A percentile compares a stretch with the other conserved stretches of the same genome.
phyloP scores from a whole-genome alignment of 352 stramenopile species.

The Globisporangium iwayamae region DNA sequence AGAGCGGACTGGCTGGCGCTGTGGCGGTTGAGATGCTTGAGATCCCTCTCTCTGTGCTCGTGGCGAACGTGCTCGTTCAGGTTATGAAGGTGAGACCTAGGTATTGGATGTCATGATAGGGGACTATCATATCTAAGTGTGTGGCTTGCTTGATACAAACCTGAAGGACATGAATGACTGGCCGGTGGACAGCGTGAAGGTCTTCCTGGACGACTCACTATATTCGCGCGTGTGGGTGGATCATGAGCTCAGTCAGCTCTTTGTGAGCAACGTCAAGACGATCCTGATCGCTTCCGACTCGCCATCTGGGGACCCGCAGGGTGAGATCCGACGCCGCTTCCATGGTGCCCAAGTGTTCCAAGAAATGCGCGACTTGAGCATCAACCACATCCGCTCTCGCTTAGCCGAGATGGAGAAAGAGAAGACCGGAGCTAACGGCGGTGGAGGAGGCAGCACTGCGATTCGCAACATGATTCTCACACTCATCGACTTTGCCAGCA shows the following conservation, averaged over 20 bases:
- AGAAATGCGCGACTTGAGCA: slow-evolving; percentile 59
- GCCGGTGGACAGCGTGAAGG: slow-evolving; percentile 82
- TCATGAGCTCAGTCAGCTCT: slow-evolving; percentile 71
- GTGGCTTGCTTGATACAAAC: background rate
- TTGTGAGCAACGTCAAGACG: slow-evolving; percentile 80
- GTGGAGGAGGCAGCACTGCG: slow-evolving; percentile 40
- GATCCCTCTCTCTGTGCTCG: slow-evolving; percentile 64
- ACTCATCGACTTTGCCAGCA: slow-evolving; percentile 56
- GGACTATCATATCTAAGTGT: background rate
- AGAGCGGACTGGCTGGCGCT: slow-evolving; percentile 13
- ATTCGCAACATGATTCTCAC: slow-evolving; percentile 77
- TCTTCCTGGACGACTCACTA: slow-evolving; percentile 84
- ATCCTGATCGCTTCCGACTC: slow-evolving; percentile 31
- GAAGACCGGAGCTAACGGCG: slow-evolving; percentile 19
- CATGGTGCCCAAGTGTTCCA: slow-evolving; percentile 35
- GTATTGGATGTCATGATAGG: background rate
- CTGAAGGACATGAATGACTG: slow-evolving; percentile 44
- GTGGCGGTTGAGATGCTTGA: slow-evolving; percentile 33
- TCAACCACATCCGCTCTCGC: slow-evolving; percentile 65
- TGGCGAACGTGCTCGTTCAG: slow-evolving; percentile 66
- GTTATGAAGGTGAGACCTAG: slow-evolving; percentile 48
- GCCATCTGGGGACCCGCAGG: slow-evolving; percentile 1
- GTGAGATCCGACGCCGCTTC: slow-evolving; percentile 37
- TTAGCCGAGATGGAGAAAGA: slow-evolving; percentile 73
- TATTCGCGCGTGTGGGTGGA: slow-evolving; percentile 81